A percentile compares a stretch with the other conserved stretches of the same genome.
phyloP scores from a whole-genome alignment of 192 early-diverging fungal species.

The Coemansia sp. region DNA sequence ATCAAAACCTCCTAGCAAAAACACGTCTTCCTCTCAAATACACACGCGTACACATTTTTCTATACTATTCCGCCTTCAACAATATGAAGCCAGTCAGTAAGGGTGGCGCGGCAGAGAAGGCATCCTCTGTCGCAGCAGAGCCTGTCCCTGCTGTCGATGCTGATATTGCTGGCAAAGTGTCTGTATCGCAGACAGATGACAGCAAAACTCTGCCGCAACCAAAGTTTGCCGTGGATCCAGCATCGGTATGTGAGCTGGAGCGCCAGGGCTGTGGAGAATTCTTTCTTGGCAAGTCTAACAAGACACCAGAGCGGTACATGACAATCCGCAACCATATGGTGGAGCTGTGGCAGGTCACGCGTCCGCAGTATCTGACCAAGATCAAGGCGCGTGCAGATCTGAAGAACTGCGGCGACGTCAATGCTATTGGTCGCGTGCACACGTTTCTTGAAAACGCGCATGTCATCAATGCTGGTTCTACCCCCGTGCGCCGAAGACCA shows the following conservation, averaged over 20 bases:
- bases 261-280: constrained; percentile 56
- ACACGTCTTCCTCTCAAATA: not conserved
- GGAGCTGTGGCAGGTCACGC: constrained; percentile 66
- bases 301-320: constrained; percentile 88
- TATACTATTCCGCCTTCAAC: not conserved
- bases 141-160: not conserved
- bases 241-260: constrained; percentile 18
- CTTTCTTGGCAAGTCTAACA: constrained; percentile 65
- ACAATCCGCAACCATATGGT: constrained; percentile 87
- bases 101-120: not conserved
- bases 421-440: constrained; percentile 87
- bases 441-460: constrained; percentile 74
- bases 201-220: not conserved
- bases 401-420: constrained; percentile 86
- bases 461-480: constrained; percentile 74
- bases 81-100: not conserved
- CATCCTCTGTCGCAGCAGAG: not conserved
- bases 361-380: constrained; percentile 80
- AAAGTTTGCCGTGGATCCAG: constrained; percentile 8
- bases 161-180: not conserved
- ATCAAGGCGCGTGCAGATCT: constrained; percentile 72
- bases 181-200: not conserved
- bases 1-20: not conserved
- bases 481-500: constrained; percentile 11
- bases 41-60: not conserved